Base-by-base conservation (phyloP, 805 yeast genomes). In the Myxozyma neglecta region DNA sequence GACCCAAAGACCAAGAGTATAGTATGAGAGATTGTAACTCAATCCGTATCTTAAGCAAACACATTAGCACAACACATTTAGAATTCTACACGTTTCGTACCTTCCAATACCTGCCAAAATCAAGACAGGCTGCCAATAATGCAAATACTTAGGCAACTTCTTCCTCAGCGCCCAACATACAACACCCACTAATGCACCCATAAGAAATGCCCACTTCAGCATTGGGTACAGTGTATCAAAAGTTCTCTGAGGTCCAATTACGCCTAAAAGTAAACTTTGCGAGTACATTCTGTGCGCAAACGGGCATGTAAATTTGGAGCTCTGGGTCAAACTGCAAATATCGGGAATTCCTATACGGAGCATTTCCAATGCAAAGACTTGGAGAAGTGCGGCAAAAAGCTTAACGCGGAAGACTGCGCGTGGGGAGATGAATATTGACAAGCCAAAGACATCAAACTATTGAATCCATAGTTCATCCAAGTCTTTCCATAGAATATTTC, bases 21-120 rank as follows among this genome's bases (percentile, higher is more conserved):
- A 86, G 45, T 93, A 92, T 10, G 94, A 91, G 68, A 87, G 84
- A 67, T 79, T 78, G 47, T 85, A 86, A n/a, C 82, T 74, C 43
- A 59, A 39, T 13, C 53, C 53, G 34, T 50, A 50, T 37, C 53
- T 24, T 24, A 24, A 24, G 29, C 2, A 24, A 24, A 24, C 29
- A 24, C 2, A 24, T 24, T 24, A 24, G 29, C 29, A 24, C 29
- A 24, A 24, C 29, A 24, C 29, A 3, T 24, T 3, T 24, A 3
- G 5, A 24, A 24, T 24, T 14, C 1, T 36, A 11, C 3, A 13
- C 13, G 20, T 16, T 14, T 59, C 65, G 18, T 42, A 61, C 29
- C 51, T 40, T 6, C 56, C 56, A 36, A 62, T 36, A n/a, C 66
- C 66, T 6, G 83, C 82, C 18, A 80, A 76, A 69, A 88, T 80